These are phyloP conservation scores for Stygiomarasmius scandens DNA, from an alignment of 1,284 basidiomycete genomes.

Conservation along the genomic window DNA sequence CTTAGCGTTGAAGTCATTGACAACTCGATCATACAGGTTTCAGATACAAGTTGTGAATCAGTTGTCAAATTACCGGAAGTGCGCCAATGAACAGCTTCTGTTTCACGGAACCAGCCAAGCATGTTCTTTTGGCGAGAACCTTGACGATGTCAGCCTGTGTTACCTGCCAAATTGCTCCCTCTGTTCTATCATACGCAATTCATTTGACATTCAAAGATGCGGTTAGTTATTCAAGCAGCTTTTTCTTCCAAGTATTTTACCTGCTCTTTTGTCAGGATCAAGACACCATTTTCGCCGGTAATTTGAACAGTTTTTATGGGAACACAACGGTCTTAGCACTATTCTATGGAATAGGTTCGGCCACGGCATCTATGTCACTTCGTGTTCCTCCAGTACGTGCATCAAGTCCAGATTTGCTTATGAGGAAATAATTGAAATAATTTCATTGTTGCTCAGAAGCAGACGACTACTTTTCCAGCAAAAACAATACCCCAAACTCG, in stretches of 20 bases:
- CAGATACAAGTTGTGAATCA: slow-evolving; percentile 25
- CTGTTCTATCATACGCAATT: slow-evolving; percentile 54
- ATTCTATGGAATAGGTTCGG: slow-evolving; percentile 50
- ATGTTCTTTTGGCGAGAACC: slow-evolving; percentile 56
- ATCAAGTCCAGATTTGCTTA: too few relatives aligned
- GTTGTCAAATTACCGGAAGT: slow-evolving; percentile 26
- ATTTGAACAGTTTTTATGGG: slow-evolving; percentile 6
- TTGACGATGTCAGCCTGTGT: slow-evolving; percentile 29
- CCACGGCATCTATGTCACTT: slow-evolving; percentile 60
- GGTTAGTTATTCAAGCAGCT: slow-evolving; percentile 35
- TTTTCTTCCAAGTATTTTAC: not conserved
- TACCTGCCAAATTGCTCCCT: slow-evolving; percentile 48
- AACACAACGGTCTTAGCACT: not conserved
- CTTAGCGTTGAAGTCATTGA: not conserved
- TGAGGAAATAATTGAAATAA: too few relatives aligned
- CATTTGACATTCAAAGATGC: slow-evolving; percentile 57
- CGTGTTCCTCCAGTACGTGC: slow-evolving; percentile 59
- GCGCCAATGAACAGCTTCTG: slow-evolving; percentile 54
- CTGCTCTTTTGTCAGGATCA: slow-evolving; percentile 40
- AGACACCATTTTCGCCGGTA: slow-evolving; percentile 57
- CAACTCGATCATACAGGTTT: slow-evolving; percentile 20
- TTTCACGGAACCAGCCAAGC: slow-evolving; percentile 64
- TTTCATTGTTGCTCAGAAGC: slow-evolving; percentile 45
- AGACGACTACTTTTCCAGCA: slow-evolving; percentile 49
- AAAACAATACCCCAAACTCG: slow-evolving; percentile 29